Percentiles rank a stretch among this genome's conserved stretches.
These are phyloP conservation scores for Penicillium samsonianum DNA, from an alignment of 495 filamentous ascomycete species.

Conservation along the genomic window DNA sequence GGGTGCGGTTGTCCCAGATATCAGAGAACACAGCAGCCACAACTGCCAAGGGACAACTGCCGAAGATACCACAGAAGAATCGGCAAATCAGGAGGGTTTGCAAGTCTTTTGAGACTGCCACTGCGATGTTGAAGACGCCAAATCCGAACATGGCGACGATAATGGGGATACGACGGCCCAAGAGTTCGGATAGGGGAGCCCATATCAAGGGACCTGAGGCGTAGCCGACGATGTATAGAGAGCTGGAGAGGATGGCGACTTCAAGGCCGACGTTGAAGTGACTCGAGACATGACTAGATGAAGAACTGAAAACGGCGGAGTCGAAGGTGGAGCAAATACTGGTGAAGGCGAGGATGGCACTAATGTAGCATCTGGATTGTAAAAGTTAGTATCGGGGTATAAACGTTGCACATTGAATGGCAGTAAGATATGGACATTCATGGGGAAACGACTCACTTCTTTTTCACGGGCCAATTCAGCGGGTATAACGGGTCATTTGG, in stretches of 20 bases:
- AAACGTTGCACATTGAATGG: not conserved
- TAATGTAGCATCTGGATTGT: constrained; percentile 25
- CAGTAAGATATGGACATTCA: not conserved
- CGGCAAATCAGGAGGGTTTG: constrained; percentile 67
- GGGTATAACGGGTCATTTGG: constrained; percentile 74
- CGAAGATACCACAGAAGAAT: constrained; percentile 69
- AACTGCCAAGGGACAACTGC: constrained; percentile 72
- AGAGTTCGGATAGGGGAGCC: constrained; percentile 67
- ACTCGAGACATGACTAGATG: constrained; percentile 20
- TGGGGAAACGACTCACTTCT: constrained; percentile 54
- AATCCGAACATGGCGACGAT: constrained; percentile 53
- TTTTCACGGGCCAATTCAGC: constrained; percentile 74
- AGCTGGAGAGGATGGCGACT: constrained; percentile 56
- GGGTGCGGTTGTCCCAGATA: constrained; percentile 78
- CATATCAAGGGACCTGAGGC: constrained; percentile 62
- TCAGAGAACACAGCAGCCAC: constrained; percentile 89
- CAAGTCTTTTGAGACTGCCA: constrained; percentile 62
- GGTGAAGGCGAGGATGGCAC: constrained; percentile 40
- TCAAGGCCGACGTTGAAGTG: constrained; percentile 54
- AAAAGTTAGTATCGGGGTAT: not conserved
- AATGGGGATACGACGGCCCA: constrained; percentile 58
- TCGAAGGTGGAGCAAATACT: constrained; percentile 45
- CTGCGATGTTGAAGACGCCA: constrained; percentile 60
- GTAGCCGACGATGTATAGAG: constrained; percentile 60
- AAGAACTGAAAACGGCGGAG: constrained; percentile 38